Evolutionary conservation across 2,329 filamentous ascomycete species (phyloP).

Genomic region (Penicillium corylophilum): DNA sequence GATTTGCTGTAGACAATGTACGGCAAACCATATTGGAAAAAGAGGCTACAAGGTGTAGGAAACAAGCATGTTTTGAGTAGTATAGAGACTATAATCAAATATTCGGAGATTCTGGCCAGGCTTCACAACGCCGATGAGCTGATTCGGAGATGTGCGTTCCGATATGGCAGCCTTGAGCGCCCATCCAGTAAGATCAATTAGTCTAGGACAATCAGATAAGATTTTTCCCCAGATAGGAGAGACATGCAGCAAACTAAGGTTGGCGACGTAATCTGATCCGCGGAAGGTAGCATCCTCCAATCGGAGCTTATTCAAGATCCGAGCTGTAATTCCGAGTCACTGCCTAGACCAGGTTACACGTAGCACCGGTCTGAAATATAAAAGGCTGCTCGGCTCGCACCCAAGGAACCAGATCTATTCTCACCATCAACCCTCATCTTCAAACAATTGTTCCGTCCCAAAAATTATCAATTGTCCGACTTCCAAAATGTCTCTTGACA

Average conservation of each 20-base stretch:
- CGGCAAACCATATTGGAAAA: too few relatives aligned
- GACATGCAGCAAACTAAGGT: neutral
- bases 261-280: neutral
- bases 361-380: too few relatives aligned
- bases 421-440: neutral
- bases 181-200: neutral
- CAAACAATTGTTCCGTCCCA: too few relatives aligned
- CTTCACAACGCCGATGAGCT: neutral
- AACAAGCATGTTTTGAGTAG: too few relatives aligned
- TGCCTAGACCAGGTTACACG: neutral
- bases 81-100: neutral
- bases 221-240: neutral
- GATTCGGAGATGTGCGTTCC: neutral
- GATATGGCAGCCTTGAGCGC: neutral
- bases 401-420: neutral
- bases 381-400: too few relatives aligned
- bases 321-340: neutral
- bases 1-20: neutral
- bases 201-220: neutral
- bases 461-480: neutral
- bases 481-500: neutral
- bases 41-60: too few relatives aligned
- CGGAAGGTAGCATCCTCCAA: neutral
- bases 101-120: neutral
- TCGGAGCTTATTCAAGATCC: neutral